A percentile compares a stretch with the other conserved stretches of the same genome.
Conservation (phyloP, 2,329 filamentous ascomycete species). For the Penicillium polonicum region DNA sequence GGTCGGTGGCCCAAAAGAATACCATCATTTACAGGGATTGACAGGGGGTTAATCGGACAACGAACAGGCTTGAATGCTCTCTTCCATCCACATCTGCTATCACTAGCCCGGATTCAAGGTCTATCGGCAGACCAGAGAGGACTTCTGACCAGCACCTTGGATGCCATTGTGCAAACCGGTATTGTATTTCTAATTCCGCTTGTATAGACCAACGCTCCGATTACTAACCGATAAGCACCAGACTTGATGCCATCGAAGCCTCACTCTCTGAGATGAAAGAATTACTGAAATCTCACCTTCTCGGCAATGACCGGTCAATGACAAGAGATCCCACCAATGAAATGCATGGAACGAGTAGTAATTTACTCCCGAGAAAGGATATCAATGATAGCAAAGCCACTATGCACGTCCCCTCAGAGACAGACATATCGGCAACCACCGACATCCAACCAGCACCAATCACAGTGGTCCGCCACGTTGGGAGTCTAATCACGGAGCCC, state of each 20-base stretch:
- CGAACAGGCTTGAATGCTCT: conserved; percentile 8
- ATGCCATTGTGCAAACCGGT: conserved; percentile 5
- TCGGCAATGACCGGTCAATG: background rate
- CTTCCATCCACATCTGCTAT: conserved; percentile 7
- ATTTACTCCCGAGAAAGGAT: background rate
- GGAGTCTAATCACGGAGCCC: conserved; percentile 10
- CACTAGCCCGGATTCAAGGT: background rate
- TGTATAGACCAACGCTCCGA: background rate
- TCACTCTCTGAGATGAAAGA: conserved; percentile 9
- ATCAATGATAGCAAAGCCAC: conserved; percentile 2
- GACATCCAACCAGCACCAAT: conserved; percentile 12
- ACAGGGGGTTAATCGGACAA: background rate
- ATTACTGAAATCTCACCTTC: conserved; percentile 4
- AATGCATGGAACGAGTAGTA: background rate
- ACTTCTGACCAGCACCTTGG: background rate
- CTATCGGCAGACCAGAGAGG: background rate
- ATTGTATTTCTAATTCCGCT: background rate
- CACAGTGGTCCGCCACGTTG: conserved; percentile 10
- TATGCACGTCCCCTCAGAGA: background rate
- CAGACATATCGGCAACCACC: background rate
- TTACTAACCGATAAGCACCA: background rate
- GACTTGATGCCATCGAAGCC: conserved; percentile 3
- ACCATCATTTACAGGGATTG: background rate
- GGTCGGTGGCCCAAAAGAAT: background rate
- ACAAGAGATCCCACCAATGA: background rate